Percentiles rank a stretch among this genome's conserved stretches.
Conservation (phyloP, 2,329 filamentous ascomycete species). For the Aphanocladium album region DNA sequence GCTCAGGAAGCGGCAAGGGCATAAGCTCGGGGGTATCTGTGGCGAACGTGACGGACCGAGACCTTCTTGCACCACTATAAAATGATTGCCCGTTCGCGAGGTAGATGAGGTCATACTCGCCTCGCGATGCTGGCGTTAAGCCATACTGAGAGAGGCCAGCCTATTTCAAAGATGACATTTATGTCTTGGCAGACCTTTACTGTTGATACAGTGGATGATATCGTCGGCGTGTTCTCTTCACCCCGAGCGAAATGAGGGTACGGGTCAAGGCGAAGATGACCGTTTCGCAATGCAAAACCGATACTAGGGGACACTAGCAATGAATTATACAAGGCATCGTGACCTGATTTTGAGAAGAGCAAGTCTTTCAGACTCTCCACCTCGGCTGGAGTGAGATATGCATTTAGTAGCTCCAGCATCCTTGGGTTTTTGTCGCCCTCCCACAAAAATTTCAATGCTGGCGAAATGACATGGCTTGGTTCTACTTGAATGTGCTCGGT, state of each 20-base stretch:
- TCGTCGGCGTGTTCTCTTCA: too few relatives aligned
- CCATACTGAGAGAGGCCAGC: too few relatives aligned
- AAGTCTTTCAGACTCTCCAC: neutral
- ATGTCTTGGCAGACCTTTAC: too few relatives aligned
- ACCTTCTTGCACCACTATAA: neutral
- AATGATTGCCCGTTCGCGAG: too few relatives aligned
- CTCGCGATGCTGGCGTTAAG: too few relatives aligned
- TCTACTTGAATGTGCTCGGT: neutral
- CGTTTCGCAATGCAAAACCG: neutral
- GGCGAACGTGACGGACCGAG: too few relatives aligned
- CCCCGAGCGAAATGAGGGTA: too few relatives aligned
- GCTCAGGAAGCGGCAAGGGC: neutral
- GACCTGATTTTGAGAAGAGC: neutral
- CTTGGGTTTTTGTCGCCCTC: neutral
- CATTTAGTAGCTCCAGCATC: neutral
- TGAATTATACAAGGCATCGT: neutral
- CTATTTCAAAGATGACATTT: too few relatives aligned
- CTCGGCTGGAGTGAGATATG: neutral
- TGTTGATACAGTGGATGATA: too few relatives aligned
- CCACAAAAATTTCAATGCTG: neutral
- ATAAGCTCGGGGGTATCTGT: neutral
- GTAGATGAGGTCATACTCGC: too few relatives aligned
- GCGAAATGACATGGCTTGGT: neutral
- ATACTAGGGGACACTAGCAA: neutral
- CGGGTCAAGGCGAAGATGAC: neutral